Percentiles rank a stretch among this genome's conserved stretches.
These are phyloP conservation scores for Castanopsis chinensis DNA, from an alignment of 306 rosid genomes.

Conservation along the genomic window DNA sequence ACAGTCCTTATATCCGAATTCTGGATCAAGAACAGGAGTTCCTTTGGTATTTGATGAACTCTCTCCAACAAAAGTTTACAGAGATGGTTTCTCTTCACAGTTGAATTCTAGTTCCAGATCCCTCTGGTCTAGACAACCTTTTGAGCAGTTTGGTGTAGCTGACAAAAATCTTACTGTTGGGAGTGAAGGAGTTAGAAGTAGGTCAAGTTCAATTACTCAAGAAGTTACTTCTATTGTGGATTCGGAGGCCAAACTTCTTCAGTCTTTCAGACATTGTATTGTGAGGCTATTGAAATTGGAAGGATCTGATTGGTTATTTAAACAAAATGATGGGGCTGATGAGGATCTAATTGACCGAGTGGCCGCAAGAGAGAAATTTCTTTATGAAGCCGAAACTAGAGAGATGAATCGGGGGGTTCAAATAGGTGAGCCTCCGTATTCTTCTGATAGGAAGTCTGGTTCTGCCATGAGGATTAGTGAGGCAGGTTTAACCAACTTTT, in stretches of 20 bases:
- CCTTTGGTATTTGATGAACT: slow-evolving; percentile 74
- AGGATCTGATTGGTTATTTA: slow-evolving; percentile 92
- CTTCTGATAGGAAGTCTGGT: slow-evolving; percentile 51
- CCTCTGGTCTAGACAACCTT: slow-evolving; percentile 91
- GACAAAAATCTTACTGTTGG: slow-evolving; percentile 42
- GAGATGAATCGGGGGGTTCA: slow-evolving; percentile 46
- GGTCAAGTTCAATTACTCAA: slow-evolving; percentile 39
- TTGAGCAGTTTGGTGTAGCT: slow-evolving; percentile 84
- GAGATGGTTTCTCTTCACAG: slow-evolving; percentile 51
- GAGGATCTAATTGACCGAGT: slow-evolving; percentile 89
- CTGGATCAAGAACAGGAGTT: slow-evolving; percentile 49
- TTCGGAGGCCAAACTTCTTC: slow-evolving; percentile 76
- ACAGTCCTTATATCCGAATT: slow-evolving; percentile 42
- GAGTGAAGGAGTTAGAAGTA: slow-evolving; percentile 42
- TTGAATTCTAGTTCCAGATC: slow-evolving; percentile 67
- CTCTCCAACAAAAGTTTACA: slow-evolving; percentile 61
- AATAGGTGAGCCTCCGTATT: slow-evolving; percentile 48
- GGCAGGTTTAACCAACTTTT: slow-evolving; percentile 28
- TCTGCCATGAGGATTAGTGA: slow-evolving; percentile 48
- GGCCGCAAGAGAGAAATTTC: slow-evolving; percentile 83
- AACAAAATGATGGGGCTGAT: slow-evolving; percentile 83
- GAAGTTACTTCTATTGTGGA: slow-evolving; percentile 54
- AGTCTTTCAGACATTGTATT: slow-evolving; percentile 76
- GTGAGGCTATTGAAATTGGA: slow-evolving; percentile 77
- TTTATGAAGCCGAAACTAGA: slow-evolving; percentile 71